These are phyloP conservation scores for Cladophialophora exuberans DNA, from an alignment of 2,329 filamentous ascomycete species.

Conservation along the genomic window DNA sequence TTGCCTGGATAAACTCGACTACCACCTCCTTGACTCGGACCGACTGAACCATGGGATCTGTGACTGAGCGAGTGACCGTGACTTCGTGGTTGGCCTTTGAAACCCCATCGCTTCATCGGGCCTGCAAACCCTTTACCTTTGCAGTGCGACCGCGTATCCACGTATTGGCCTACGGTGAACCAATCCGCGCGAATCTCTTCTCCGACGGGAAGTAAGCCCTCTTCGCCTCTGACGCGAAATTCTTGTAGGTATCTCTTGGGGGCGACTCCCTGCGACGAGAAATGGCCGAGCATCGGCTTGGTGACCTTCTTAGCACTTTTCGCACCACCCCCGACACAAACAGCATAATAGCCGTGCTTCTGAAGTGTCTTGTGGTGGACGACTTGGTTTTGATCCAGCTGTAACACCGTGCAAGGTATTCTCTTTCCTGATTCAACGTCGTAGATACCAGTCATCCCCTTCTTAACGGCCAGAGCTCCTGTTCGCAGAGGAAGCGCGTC, in stretches of 20 bases:
- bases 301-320: slow-evolving; percentile 75
- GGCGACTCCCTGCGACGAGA: slow-evolving; percentile 75
- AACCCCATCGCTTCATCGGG: slow-evolving; percentile 97
- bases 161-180: slow-evolving; percentile 87
- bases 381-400: slow-evolving; percentile 90
- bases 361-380: slow-evolving; percentile 80
- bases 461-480: slow-evolving; percentile 84
- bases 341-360: slow-evolving; percentile 88
- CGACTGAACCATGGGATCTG: slow-evolving; percentile 85
- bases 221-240: slow-evolving; percentile 77
- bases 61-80: slow-evolving; percentile 97
- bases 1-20: slow-evolving; percentile 93
- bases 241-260: slow-evolving; percentile 84
- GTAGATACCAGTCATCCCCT: slow-evolving; percentile 93
- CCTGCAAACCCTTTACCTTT: slow-evolving; percentile 93
- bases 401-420: slow-evolving; percentile 86
- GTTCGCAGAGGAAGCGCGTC: slow-evolving; percentile 68
- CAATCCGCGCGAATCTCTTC: slow-evolving; percentile 79
- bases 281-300: slow-evolving; percentile 86
- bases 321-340: slow-evolving; percentile 81
- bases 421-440: slow-evolving; percentile 74
- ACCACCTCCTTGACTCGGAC: slow-evolving; percentile 87
- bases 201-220: slow-evolving; percentile 75
- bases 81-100: slow-evolving; percentile 82
- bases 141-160: slow-evolving; percentile 79